These are phyloP conservation scores for Iberis pinnata DNA, from an alignment of 345 rosid genomes.

Conservation along the genomic window DNA sequence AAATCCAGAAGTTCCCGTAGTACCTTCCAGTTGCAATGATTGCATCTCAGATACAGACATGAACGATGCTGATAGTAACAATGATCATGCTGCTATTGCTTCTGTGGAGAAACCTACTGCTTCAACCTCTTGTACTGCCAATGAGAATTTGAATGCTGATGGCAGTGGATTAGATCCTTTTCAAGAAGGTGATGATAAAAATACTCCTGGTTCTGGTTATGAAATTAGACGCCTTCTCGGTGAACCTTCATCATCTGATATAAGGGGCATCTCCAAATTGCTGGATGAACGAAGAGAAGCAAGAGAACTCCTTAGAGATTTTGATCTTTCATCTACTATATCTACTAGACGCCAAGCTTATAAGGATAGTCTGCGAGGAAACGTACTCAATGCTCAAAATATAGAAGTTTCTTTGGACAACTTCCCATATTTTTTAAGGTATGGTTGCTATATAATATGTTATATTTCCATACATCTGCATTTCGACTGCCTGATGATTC, in stretches of 20 bases:
- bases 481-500: conserved; percentile 8
- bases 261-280: conserved; percentile 49
- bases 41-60: conserved; percentile 54
- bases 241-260: conserved; percentile 49
- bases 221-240: conserved; percentile 66
- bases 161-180: conserved; percentile 47
- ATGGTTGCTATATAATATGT: conserved; percentile 25
- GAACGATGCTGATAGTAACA: conserved; percentile 52
- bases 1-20: conserved; percentile 46
- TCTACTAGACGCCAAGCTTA: conserved; percentile 58
- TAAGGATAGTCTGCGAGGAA: conserved; percentile 64
- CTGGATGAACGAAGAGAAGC: conserved; percentile 56
- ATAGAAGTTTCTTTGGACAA: conserved; percentile 70
- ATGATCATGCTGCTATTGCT: conserved; percentile 46
- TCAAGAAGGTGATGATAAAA: conserved; percentile 46
- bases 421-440: conserved; percentile 92
- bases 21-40: conserved; percentile 49
- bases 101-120: conserved; percentile 49
- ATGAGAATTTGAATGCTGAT: conserved; percentile 46
- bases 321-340: conserved; percentile 42
- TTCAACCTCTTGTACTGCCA: conserved; percentile 43
- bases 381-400: conserved; percentile 51
- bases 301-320: conserved; percentile 43
- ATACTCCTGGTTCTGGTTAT: conserved; percentile 43
- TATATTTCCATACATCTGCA: background rate